Evolutionary conservation across 345 rosid genomes (phyloP), one percentile per base, ranked within the genome.

Genomic region (Gossypium sturtianum): DNA sequence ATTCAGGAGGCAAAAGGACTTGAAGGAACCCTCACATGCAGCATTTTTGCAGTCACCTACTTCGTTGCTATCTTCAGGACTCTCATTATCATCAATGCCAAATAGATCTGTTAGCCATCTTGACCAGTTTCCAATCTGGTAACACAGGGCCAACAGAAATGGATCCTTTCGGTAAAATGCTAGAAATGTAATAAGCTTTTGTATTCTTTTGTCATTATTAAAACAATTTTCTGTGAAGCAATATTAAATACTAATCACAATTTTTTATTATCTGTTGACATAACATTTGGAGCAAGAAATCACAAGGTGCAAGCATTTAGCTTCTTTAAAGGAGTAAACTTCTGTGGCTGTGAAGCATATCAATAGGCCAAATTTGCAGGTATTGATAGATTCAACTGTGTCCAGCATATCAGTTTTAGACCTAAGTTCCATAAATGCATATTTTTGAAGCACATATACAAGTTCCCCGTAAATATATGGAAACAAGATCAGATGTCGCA

Each of bases 61-160:
- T 47, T 77, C 85, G 66, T 73, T 80, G 27, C 69, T 75, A 47
- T 79, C 81, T 72, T 72, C 77, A n/a, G 64, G 80, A 74, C 77
- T 52, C 29, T 87, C 91, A 47, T 80, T 83, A 3, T 92, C 94
- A 56, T 87, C 93, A 53, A 82, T 83, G 44, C 87, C 95, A 70
- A 92, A 94, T 54, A 92, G 83, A 87, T 87, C 97, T 49, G 89
- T 85, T 69, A 94, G 95, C 98, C 98, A 94, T 85, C 90, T 87
- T 34, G 98, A 88, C 98, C 98, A 94, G 78, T 83, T 89, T 67
- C 98, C 97, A 66, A 92, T 86, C 98, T 92, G 74, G 78, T 65
- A 78, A 74, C 43, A 69, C 3, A 19, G 48, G 27, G 45, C 67
- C 60, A 74, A 49, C 43, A 70, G 66, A 59, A 63, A 38, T 76